Evolutionary conservation across 1,284 basidiomycete genomes (phyloP).

Genomic region (Puccinia horiana): DNA sequence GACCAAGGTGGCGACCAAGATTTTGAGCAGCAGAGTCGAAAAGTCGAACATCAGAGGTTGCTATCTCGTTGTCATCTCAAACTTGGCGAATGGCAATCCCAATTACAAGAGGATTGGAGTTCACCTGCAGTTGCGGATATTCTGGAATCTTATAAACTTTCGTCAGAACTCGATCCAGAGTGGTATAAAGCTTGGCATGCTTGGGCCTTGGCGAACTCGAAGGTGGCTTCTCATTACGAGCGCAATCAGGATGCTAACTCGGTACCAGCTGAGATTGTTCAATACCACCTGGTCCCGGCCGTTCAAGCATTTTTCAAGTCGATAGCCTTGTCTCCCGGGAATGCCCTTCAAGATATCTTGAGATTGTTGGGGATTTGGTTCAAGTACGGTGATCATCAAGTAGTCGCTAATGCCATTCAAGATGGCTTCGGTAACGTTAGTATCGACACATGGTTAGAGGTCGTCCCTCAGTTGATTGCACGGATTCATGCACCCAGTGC

Average conservation of each 20-base stretch:
- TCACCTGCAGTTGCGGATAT: conserved; percentile 77
- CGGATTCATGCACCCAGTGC: conserved; percentile 91
- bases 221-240: conserved; percentile 84
- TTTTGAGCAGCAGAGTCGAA: conserved; percentile 66
- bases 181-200: conserved; percentile 99
- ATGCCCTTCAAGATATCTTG: conserved; percentile 91
- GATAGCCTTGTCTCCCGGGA: conserved; percentile 83
- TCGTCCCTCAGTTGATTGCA: conserved; percentile 98
- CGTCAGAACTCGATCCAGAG: conserved; percentile 85
- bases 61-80: conserved; percentile 98
- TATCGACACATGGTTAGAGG: conserved; percentile 97
- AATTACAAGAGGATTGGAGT: conserved; percentile 76
- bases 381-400: conserved; percentile 89
- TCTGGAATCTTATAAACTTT: conserved; percentile 78
- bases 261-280: conserved; percentile 71
- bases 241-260: conserved; percentile 66
- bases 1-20: conserved; percentile 54
- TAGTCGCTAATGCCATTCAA: conserved; percentile 86
- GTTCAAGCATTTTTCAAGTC: conserved; percentile 97
- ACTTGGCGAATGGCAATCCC: conserved; percentile 87
- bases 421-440: conserved; percentile 86
- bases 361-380: conserved; percentile 96
- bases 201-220: conserved; percentile 95
- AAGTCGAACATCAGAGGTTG: conserved; percentile 77
- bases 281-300: conserved; percentile 86